A percentile compares a stretch with the other conserved stretches of the same genome.
phyloP scores from a whole-genome alignment of 768 basidiomycete species.

The Leccinum truebloodii region DNA sequence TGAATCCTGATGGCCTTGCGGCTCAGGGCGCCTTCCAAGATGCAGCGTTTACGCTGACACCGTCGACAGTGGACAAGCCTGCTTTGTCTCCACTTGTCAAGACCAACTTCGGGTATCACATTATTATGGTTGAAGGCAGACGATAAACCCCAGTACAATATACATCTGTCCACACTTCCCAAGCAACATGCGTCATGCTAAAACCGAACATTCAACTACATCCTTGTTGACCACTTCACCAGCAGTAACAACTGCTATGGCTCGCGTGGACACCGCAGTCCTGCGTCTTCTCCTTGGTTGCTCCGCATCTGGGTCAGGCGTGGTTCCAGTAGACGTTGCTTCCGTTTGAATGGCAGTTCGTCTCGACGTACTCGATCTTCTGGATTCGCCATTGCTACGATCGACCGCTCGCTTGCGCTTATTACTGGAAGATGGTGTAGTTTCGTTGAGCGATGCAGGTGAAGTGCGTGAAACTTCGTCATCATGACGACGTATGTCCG shows the following conservation, averaged over 20 bases:
- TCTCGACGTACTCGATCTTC: slow-evolving; percentile 37
- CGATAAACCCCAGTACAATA: slow-evolving; percentile 40
- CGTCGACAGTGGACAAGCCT: slow-evolving; percentile 82
- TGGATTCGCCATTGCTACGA: slow-evolving; percentile 35
- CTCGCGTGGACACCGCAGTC: slow-evolving; percentile 32
- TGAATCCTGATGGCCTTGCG: slow-evolving; percentile 12
- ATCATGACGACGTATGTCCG: slow-evolving; percentile 81
- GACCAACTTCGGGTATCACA: slow-evolving; percentile 83
- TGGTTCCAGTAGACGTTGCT: slow-evolving; percentile 44
- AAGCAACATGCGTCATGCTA: slow-evolving; percentile 17
- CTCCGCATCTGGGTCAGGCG: slow-evolving; percentile 74
- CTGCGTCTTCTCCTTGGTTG: slow-evolving; percentile 44
- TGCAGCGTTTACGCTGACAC: slow-evolving; percentile 78
- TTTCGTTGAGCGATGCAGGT: slow-evolving; percentile 24
- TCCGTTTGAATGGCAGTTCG: slow-evolving; percentile 48
- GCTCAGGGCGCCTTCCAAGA: slow-evolving; percentile 75
- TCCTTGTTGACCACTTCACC: slow-evolving; percentile 37
- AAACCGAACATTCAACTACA: slow-evolving; percentile 29
- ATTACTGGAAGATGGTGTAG: slow-evolving; percentile 32
- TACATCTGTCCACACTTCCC: slow-evolving; percentile 13
- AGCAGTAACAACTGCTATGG: slow-evolving; percentile 30
- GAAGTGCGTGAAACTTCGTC: slow-evolving; percentile 39
- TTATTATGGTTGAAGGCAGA: slow-evolving; percentile 90
- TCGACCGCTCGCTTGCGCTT: slow-evolving; percentile 42
- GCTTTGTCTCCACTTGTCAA: slow-evolving; percentile 72